Conservation (phyloP, 805 yeast species). For the Kuraishia hungarica region DNA sequence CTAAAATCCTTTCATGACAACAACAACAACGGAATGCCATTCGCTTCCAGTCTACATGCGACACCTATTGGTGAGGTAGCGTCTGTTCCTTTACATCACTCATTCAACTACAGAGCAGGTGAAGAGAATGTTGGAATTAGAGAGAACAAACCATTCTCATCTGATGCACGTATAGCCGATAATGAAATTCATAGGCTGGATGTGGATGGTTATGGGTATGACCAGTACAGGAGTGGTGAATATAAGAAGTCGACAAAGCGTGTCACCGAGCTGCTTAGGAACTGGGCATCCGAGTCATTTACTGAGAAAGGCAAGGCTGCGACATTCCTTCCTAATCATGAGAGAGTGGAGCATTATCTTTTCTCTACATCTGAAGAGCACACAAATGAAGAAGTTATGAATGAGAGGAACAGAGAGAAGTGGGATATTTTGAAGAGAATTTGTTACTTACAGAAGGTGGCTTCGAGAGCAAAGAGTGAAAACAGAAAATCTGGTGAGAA, state of each 20-base stretch:
- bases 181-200: constrained; percentile 59
- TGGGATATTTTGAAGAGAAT: constrained; percentile 68
- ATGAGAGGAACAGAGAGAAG: constrained; percentile 43
- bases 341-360: constrained; percentile 49
- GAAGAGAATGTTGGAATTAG: constrained; percentile 78
- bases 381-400: constrained; percentile 26
- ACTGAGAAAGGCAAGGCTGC: constrained; percentile 23
- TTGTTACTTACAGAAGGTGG: constrained; percentile 59
- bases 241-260: constrained; percentile 42
- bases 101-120: constrained; percentile 87
- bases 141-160: constrained; percentile 72
- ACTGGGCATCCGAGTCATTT: constrained; percentile 41
- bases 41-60: constrained; percentile 13
- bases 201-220: constrained; percentile 70
- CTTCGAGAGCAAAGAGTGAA: constrained; percentile 38
- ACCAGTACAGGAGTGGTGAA: constrained; percentile 36
- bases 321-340: constrained; percentile 45
- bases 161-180: constrained; percentile 73
- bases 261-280: constrained; percentile 45
- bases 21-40: constrained; percentile 4
- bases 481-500: constrained; percentile 29
- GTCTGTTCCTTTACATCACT: constrained; percentile 24
- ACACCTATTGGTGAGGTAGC: constrained; percentile 20
- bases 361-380: constrained; percentile 23
- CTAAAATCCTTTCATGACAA: no score